These are phyloP conservation scores for Capsicum rhomboideum DNA, from an alignment of 257 asterid species.

Conservation along the genomic window DNA sequence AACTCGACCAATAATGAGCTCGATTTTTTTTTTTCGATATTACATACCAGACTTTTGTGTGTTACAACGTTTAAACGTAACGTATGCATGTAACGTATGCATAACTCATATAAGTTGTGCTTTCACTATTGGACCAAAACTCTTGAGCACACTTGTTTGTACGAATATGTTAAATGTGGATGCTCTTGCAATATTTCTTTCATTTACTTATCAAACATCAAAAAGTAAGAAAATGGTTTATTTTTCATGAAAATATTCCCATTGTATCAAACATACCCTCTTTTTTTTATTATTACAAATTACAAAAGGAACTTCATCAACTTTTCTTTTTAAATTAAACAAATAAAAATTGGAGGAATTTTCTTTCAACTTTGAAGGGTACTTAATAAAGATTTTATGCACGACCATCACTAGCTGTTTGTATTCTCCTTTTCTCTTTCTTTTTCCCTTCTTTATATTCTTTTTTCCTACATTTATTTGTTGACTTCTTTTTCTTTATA, in stretches of 20 bases:
- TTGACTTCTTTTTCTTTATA: background rate
- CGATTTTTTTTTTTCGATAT: rapidly evolving
- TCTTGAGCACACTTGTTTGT: background rate
- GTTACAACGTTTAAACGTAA: background rate
- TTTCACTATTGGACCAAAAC: background rate
- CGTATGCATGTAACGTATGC: background rate
- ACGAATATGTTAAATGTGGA: background rate
- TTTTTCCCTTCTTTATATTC: no score
- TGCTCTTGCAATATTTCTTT: background rate
- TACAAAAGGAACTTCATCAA: background rate
- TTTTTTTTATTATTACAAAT: background rate
- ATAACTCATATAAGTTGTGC: background rate
- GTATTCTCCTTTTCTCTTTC: background rate
- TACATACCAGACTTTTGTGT: background rate
- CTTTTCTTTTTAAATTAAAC: background rate
- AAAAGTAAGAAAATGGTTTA: no score
- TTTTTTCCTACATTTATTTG: background rate
- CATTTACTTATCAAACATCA: no score
- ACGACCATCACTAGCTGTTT: background rate
- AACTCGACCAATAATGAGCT: background rate
- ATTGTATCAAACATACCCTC: no score
- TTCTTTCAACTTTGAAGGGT: background rate
- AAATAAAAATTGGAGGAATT: background rate
- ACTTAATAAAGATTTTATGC: background rate
- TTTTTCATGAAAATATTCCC: no score